Evolutionary conservation across 2,329 filamentous ascomycete genomes (phyloP).

Genomic region (Aspergillus caelatus): DNA sequence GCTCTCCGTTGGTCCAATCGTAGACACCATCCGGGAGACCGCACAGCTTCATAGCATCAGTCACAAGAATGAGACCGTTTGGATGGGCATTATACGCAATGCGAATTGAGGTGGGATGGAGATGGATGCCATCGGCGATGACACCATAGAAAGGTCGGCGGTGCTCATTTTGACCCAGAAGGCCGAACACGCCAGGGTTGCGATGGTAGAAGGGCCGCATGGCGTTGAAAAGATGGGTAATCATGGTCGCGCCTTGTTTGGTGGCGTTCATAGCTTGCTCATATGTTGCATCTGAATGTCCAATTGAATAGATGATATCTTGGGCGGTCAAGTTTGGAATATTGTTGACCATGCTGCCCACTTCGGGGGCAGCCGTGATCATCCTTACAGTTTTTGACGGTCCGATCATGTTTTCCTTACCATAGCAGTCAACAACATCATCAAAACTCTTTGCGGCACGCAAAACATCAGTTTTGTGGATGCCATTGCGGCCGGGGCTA

Average conservation of each 20-base stretch:
- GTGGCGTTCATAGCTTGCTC: slow-evolving; percentile 76
- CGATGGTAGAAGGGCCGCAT: slow-evolving; percentile 90
- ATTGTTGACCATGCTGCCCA: slow-evolving; percentile 67
- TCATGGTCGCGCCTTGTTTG: slow-evolving; percentile 78
- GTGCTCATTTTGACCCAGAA: slow-evolving; percentile 68
- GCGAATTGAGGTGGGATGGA: slow-evolving; percentile 85
- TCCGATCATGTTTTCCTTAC: slow-evolving; percentile 63
- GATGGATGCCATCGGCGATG: slow-evolving; percentile 87
- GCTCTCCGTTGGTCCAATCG: slow-evolving; percentile 76
- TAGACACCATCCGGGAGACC: slow-evolving; percentile 84
- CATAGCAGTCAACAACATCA: slow-evolving; percentile 62
- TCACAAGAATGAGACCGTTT: slow-evolving; percentile 82
- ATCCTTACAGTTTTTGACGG: slow-evolving; percentile 61
- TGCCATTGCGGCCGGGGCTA: slow-evolving; percentile 78
- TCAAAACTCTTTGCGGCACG: slow-evolving; percentile 63
- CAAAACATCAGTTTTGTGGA: slow-evolving; percentile 77
- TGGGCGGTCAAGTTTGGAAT: slow-evolving; percentile 68
- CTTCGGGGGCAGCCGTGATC: slow-evolving; percentile 85
- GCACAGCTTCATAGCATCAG: slow-evolving; percentile 86
- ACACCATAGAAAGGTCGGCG: slow-evolving; percentile 77
- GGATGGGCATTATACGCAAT: slow-evolving; percentile 88
- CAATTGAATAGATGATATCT: slow-evolving; percentile 77
- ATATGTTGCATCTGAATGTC: slow-evolving; percentile 85
- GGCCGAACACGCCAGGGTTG: slow-evolving; percentile 86
- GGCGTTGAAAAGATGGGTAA: slow-evolving; percentile 92